Percentiles rank a stretch among this genome's conserved stretches.
Conservation (phyloP, 208 protist genomes). For the Leishmania martiniquensis region DNA sequence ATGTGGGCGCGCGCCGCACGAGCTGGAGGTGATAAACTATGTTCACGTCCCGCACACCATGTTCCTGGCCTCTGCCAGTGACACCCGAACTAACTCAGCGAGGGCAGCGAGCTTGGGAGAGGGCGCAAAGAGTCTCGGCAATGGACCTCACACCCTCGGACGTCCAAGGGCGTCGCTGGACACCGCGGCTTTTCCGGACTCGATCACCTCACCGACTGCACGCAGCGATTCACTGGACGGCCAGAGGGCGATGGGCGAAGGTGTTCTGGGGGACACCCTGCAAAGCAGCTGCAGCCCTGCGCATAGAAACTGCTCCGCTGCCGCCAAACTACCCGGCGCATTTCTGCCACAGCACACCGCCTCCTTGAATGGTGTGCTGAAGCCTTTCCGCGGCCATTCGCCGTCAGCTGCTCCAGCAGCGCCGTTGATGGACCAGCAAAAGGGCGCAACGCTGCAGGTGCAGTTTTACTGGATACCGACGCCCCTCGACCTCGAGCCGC, state of each 20-base stretch:
- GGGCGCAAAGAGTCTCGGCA: not conserved
- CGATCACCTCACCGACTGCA: constrained; percentile 12
- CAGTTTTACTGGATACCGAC: constrained; percentile 35
- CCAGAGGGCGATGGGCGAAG: constrained; percentile 5
- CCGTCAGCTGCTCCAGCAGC: not conserved
- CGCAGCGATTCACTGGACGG: constrained; percentile 26
- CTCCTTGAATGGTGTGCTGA: not conserved
- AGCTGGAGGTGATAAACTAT: constrained; percentile 45
- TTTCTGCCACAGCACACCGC: not conserved
- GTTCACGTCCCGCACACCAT: constrained; percentile 56
- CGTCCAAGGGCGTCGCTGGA: not conserved
- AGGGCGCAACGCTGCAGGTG: constrained; percentile 30
- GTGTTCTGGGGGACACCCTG: constrained; percentile 28
- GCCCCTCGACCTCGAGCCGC: constrained; percentile 14
- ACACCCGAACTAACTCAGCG: not conserved
- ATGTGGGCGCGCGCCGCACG: constrained; percentile 1
- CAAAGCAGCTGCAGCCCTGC: constrained; percentile 32
- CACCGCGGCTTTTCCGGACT: not conserved
- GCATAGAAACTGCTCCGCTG: not conserved
- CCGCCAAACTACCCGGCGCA: not conserved
- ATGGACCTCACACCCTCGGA: not conserved
- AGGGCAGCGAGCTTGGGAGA: not conserved
- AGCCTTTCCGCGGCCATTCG: constrained; percentile 2
- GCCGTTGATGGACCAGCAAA: constrained; percentile 15
- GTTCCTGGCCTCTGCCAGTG: constrained; percentile 21